Base-by-base conservation (phyloP, 129 eudicot genomes). In the Arctium lappa region DNA sequence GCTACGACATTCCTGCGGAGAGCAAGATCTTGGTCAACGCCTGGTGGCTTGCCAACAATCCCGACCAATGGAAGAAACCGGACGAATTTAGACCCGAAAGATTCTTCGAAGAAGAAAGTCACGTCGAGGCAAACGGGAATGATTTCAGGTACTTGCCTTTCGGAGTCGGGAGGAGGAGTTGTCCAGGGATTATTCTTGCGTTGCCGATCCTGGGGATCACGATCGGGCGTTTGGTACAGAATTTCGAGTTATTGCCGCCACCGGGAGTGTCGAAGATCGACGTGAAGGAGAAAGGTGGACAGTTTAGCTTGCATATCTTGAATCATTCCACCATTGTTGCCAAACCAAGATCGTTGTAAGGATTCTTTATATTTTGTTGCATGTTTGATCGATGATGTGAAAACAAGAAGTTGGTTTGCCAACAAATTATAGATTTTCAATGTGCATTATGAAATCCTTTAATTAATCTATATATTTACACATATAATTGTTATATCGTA, bases 151-250 rank as follows among this genome's bases (percentile, higher is more conserved):
- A 86, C 65, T 46, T 87, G 36, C 90, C 90, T 3, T 87, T 87
- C 18, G 90, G 90, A 5, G 88, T 84, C n/a, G 90, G 90, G 29
- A 65, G 90, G 69, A 85, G 90, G 83, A 87, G 88, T 62, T 86
- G 88, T 6, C 88, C 88, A 1, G 88, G 88, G 37, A 86, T 86
- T 78, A 81, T 86, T 6, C 86, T 86, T 2, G 88, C 88, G 0
- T 66, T 85, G 82, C 88, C 88, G 9, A 85, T 85, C 34, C 36
- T 81, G 13, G 90, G 90, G 38, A 87, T 87, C 53, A 87, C 90
- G 16, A 44, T 86, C 2, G 89, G 89, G 79, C 84, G 89, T 1
- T 29, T 86, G 79, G 89, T 86, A 40, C 86, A 86, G 70, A 86
- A 86, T 36, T 86, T 86, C 8, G 89, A 86, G 86, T 15, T 86